phyloP scores from a whole-genome alignment of 1,284 basidiomycete genomes.

The Trametes sp. region DNA sequence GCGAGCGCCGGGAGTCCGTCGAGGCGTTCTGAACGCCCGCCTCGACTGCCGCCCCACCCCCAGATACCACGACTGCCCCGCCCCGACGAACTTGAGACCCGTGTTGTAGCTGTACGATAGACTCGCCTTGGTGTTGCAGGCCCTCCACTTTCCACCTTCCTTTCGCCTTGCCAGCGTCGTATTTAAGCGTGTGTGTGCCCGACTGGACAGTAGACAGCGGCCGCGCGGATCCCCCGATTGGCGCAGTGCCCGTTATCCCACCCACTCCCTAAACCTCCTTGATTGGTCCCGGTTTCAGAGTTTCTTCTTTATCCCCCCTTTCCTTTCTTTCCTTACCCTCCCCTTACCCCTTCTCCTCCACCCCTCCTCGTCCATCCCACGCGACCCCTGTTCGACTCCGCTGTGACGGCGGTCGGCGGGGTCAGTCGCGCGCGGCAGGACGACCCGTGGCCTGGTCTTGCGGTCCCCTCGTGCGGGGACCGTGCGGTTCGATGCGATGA shows the following conservation, averaged over 20 bases:
- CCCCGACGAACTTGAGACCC: slow-evolving; percentile 27
- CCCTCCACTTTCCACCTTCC: slow-evolving; percentile 33
- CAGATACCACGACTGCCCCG: slow-evolving; percentile 4
- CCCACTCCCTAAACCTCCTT: slow-evolving; percentile 34
- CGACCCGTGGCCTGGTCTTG: slow-evolving; percentile 16
- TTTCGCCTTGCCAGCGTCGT: slow-evolving; percentile 36
- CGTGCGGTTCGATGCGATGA: slow-evolving; percentile 1
- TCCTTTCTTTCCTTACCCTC: background rate
- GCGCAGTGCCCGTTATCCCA: slow-evolving; percentile 30
- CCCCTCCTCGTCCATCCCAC: background rate
- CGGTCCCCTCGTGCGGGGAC: background rate
- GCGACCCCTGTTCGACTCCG: background rate
- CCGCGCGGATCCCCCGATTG: slow-evolving; percentile 35
- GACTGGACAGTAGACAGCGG: slow-evolving; percentile 35
- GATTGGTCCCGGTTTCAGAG: slow-evolving; percentile 17
- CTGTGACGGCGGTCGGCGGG: slow-evolving; percentile 19
- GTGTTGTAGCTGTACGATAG: slow-evolving; percentile 38
- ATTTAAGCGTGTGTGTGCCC: slow-evolving; percentile 40
- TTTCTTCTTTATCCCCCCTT: slow-evolving; percentile 8
- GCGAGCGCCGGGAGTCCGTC: slow-evolving; percentile 69
- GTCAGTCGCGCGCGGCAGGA: background rate
- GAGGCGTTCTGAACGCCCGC: slow-evolving; percentile 58
- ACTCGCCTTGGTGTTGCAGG: slow-evolving; percentile 30
- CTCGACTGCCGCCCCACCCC: slow-evolving; percentile 6
- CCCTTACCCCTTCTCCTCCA: slow-evolving; percentile 1